Evolutionary conservation across 1,139 yeast species (phyloP), one percentile per base, ranked within the genome.

Genomic region (Yamadazyma friedrichii): DNA sequence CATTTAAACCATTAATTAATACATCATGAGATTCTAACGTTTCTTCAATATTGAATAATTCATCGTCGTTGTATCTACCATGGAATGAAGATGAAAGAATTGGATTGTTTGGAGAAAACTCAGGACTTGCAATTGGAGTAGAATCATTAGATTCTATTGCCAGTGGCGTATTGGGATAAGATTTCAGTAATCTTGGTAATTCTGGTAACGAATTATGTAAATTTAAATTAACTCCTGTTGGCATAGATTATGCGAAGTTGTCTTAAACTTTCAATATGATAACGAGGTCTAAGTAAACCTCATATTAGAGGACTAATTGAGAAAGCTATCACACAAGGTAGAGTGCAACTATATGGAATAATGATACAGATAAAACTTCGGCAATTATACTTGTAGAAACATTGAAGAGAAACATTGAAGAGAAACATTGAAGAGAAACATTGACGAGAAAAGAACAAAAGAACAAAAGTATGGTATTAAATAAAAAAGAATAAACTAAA

Each of bases 401-500:
- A n/a, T n/a, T n/a, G n/a, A n/a, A n/a, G n/a, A 28, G 15, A 28
- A 8, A 28, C 13, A 28, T n/a, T 28, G 31, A 12, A 28, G 31
- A 27, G 13, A 27, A 15, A 27, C 5, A n/a, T 3, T 13, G 30
- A 4, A n/a, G 6, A 8, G 30, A 15, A 27, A 8, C 3, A 27
- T n/a, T n/a, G n/a, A n/a, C 3, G 8, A 9, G 27, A 6, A n/a
- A 31, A 16, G 22, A 31, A 5, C 8, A 31, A 29, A 12, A 15
- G n/a, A 31, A 11, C 13, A 9, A 31, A 6, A 8, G 6, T n/a
- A 13, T 35, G 37, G 36, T 39, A 33, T 43, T 46, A 48, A 27
- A 46, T 33, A 31, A 48, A 48, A 36, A 49, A 47, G 17, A 49
- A 15, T 9, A 45, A 15, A 10, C 47, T 35, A 24, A 47, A 43